Conservation (phyloP, 2,329 filamentous ascomycete species). For the Penicillium sp. region DNA sequence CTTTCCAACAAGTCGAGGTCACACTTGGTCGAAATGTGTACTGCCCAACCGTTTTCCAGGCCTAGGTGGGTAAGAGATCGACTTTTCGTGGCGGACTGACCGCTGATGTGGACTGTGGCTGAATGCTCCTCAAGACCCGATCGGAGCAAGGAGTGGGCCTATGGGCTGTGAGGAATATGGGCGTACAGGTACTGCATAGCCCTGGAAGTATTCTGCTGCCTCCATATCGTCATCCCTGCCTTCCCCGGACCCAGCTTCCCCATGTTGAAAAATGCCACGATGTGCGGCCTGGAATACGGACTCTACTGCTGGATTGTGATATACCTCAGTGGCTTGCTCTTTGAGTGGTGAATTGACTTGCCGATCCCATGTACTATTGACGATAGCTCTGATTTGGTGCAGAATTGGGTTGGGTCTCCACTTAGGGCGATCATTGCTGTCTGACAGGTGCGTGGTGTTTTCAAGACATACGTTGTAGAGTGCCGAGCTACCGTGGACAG, state of each 20-base stretch:
- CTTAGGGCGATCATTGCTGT: slow-evolving; percentile 10
- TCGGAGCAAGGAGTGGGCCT: slow-evolving; percentile 16
- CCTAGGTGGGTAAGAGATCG: neutral
- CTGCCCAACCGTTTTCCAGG: slow-evolving; percentile 9
- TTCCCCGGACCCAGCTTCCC: neutral
- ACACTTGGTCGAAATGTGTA: slow-evolving; percentile 4
- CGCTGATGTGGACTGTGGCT: slow-evolving; percentile 22
- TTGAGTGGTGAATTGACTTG: neutral
- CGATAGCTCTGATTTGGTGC: neutral
- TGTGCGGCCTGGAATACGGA: neutral
- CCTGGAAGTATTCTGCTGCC: neutral
- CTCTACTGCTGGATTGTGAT: neutral
- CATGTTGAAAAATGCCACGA: neutral
- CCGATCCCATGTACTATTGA: neutral
- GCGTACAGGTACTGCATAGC: neutral
- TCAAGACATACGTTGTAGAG: neutral
- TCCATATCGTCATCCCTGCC: slow-evolving; percentile 1
- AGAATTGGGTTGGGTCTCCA: slow-evolving; percentile 5
- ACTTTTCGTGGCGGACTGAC: slow-evolving; percentile 4
- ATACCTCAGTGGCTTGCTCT: neutral
- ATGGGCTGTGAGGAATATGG: neutral
- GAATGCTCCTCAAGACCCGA: slow-evolving; percentile 3
- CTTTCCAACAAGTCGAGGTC: neutral
- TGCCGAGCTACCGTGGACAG: neutral
- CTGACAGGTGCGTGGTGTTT: neutral